Base-by-base conservation (phyloP, 1,284 basidiomycete species). In the Austropuccinia psidii region DNA sequence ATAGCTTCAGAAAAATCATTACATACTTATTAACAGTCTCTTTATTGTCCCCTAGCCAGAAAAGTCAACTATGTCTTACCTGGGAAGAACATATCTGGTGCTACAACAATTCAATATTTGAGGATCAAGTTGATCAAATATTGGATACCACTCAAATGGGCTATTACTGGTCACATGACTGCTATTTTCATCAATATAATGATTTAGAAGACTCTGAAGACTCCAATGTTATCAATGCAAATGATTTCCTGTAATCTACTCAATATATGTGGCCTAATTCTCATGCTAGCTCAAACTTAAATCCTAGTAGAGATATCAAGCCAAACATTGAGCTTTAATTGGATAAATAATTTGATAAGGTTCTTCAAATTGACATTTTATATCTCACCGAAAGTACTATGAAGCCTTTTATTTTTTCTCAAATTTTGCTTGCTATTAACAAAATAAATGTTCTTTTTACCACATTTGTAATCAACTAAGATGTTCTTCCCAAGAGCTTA, bases 1-100 rank as follows among this genome's bases (percentile, higher is more conserved):
- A 87, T 90, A 6, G 91, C 92, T 4, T 83, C 88, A 9, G 90
- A 89, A 76, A 82, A 86, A 37, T 83, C 84, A 27, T 82, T 96
- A 5, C 84, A 90, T 0, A 84, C 87, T 15, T 85, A 87, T 62
- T 94, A 97, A 80, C 87, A 92, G 17, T 86, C 88, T 0, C 82
- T 98, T 0, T 95, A 94, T 77, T 94, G 93, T 0, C 88, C 92
- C 0, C 85, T 98, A 7, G 88, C 89, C 0, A 93, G 93, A 3
- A 93, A 95, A 4, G 86, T 90, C 0, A 84, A 83, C 6, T 85
- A 92, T 7, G 87, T 98, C 11, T 78, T 85, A 2, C 85, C 31
- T 99, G 94, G 93, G 90, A 94, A 79, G 95, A 98, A 79, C 87
- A 93, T 76, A 84, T 98, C 0, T 99, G 95, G 96, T 91, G 91